Conservation (phyloP, 805 yeast genomes). For the Candida jianshihensis region DNA sequence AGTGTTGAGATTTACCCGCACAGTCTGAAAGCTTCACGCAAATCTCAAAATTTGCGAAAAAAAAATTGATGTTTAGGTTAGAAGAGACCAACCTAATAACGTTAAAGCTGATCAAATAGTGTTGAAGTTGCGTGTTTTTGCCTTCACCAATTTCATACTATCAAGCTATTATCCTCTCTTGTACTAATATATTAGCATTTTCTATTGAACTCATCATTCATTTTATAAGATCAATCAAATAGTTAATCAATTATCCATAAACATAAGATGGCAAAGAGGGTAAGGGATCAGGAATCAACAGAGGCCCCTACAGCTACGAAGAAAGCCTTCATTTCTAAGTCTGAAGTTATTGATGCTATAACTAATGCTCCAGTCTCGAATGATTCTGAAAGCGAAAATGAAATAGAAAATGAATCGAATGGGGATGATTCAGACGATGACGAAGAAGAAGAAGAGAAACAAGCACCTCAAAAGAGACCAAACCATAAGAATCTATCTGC, state of each 20-base stretch:
- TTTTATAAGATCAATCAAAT: neutral
- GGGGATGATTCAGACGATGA: constrained; percentile 25
- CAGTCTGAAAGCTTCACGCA: constrained; percentile 13
- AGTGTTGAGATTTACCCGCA: constrained; percentile 5
- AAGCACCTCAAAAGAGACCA: constrained; percentile 19
- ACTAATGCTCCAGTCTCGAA: constrained; percentile 5
- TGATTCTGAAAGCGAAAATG: constrained; percentile 5
- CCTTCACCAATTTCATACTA: no score
- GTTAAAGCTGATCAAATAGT: no score
- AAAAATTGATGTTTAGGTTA: constrained; percentile 7
- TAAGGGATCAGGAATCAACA: constrained; percentile 13
- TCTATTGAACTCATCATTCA: no score
- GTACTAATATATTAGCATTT: no score
- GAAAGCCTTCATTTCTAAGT: constrained; percentile 15
- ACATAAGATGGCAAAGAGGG: constrained; percentile 11
- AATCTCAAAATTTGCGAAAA: constrained; percentile 1
- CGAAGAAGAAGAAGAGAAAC: constrained; percentile 12
- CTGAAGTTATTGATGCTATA: constrained; percentile 14
- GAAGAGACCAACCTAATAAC: constrained; percentile 1
- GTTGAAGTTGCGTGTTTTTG: no score
- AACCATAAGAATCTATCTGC: constrained; percentile 35
- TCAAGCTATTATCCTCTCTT: no score
- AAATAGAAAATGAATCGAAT: constrained; percentile 10
- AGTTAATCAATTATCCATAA: neutral
- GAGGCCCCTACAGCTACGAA: constrained; percentile 12